Percentiles rank a stretch among this genome's conserved stretches.
phyloP scores from a whole-genome alignment of 2,329 filamentous ascomycete species.

The Pseudovirgaria hyperparasitica region DNA sequence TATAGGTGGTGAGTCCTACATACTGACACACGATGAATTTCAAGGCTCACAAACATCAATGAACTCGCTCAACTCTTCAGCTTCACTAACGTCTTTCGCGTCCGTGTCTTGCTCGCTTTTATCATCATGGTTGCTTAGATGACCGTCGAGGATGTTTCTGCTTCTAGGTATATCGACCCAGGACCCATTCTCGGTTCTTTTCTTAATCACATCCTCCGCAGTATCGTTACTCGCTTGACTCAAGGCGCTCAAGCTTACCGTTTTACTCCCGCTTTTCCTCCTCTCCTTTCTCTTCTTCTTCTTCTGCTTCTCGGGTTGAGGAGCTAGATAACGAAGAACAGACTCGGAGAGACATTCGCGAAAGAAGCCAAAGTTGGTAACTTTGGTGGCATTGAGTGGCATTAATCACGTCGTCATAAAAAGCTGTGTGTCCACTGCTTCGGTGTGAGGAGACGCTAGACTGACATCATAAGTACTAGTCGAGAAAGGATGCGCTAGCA shows the following conservation, averaged over 20 bases:
- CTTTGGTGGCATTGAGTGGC: no score
- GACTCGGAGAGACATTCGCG: conserved; percentile 60
- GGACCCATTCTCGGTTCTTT: background rate
- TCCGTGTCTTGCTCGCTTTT: conserved; percentile 3
- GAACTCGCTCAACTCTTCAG: conserved; percentile 66
- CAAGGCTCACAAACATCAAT: conserved; percentile 53
- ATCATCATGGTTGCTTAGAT: no score
- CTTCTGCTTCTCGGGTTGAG: conserved; percentile 28
- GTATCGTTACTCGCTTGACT: conserved; percentile 7
- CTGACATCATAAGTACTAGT: no score
- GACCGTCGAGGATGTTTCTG: no score
- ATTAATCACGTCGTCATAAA: no score
- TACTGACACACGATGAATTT: conserved; percentile 4
- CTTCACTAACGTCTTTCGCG: conserved; percentile 24
- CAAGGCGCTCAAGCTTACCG: conserved; percentile 22
- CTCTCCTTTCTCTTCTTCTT: conserved; percentile 33
- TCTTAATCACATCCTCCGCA: conserved; percentile 4
- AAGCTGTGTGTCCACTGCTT: no score
- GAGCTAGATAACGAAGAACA: conserved; percentile 49
- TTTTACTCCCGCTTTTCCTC: conserved; percentile 27
- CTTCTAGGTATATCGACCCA: background rate
- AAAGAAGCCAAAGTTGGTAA: conserved; percentile 57
- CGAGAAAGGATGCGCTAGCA: no score
- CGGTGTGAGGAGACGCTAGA: no score
- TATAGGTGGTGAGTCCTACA: conserved; percentile 1